phyloP scores from a whole-genome alignment of 2,329 filamentous ascomycete species.

The Arthrobotrys conoides region DNA sequence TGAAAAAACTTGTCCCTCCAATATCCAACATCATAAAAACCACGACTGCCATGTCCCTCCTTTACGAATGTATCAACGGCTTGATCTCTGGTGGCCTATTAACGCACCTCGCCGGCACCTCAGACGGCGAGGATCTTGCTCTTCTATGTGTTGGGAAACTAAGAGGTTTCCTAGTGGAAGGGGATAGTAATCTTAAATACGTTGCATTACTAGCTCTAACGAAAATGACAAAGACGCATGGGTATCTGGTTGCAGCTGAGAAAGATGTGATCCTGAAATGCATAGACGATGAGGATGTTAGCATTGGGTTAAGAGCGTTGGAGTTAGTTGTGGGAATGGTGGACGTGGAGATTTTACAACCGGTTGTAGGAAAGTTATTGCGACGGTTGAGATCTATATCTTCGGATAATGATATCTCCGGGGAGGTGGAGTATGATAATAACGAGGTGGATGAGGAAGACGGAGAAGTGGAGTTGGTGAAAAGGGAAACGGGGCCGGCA shows the following conservation, averaged over 20 bases:
- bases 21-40: constrained; percentile 93
- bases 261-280: constrained; percentile 97
- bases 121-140: constrained; percentile 91
- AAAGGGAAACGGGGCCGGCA: constrained; percentile 65
- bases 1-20: constrained; percentile 90
- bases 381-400: constrained; percentile 82
- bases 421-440: constrained; percentile 69
- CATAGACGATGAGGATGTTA: constrained; percentile 95
- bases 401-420: constrained; percentile 66
- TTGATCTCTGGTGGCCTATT: constrained; percentile 97
- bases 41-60: constrained; percentile 95
- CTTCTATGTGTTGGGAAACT: constrained; percentile 92
- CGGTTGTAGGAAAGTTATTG: constrained; percentile 88
- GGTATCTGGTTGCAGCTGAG: constrained; percentile 88
- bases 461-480: constrained; percentile 57
- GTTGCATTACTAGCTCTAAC: constrained; percentile 95
- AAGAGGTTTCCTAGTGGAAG: constrained; percentile 90
- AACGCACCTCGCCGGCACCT: constrained; percentile 81
- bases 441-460: constrained; percentile 71
- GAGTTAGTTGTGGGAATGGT: constrained; percentile 96
- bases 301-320: constrained; percentile 91
- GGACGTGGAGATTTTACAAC: constrained; percentile 84
- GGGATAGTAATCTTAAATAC: constrained; percentile 97
- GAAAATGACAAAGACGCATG: constrained; percentile 90
- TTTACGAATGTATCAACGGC: constrained; percentile 98